Conservation (phyloP, 2,329 filamentous ascomycete species). For the Fusarium caatingaense region DNA sequence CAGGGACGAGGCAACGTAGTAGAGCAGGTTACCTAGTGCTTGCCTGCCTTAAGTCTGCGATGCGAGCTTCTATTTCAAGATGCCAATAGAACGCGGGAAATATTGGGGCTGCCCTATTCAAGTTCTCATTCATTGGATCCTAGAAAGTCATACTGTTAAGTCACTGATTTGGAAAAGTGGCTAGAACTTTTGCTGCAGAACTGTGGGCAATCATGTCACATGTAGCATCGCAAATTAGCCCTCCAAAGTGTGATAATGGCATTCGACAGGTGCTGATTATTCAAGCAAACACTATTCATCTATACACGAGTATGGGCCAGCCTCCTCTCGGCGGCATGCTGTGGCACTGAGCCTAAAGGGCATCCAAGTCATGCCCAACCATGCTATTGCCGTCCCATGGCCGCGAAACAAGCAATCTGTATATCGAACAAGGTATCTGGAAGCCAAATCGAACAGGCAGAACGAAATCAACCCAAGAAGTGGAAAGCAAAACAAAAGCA, state of each 20-base stretch:
- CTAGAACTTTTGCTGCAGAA: neutral
- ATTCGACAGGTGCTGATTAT: slow-evolving; percentile 49
- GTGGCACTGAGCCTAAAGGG: slow-evolving; percentile 13
- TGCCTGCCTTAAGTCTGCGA: neutral
- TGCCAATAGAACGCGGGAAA: neutral
- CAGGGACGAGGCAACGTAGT: neutral
- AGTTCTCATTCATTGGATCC: neutral
- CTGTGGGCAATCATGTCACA: neutral
- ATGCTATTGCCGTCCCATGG: slow-evolving; percentile 41
- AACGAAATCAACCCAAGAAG: slow-evolving; percentile 41
- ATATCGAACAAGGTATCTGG: slow-evolving; percentile 73
- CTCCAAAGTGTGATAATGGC: neutral
- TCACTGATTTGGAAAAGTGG: neutral
- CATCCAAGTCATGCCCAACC: slow-evolving; percentile 31
- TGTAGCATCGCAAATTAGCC: neutral
- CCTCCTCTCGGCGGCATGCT: slow-evolving; percentile 44
- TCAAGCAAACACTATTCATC: slow-evolving; percentile 50
- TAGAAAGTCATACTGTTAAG: neutral
- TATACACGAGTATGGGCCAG: slow-evolving; percentile 52
- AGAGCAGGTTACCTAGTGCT: neutral
- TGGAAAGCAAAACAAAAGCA: slow-evolving; percentile 33
- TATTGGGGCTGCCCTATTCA: neutral
- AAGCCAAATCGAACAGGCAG: slow-evolving; percentile 46
- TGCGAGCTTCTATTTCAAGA: too few relatives aligned
- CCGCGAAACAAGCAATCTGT: slow-evolving; percentile 53